Percentiles rank a stretch among this genome's conserved stretches.
phyloP scores from a whole-genome alignment of 2,329 filamentous ascomycete species.

The Botryotinia globosa region DNA sequence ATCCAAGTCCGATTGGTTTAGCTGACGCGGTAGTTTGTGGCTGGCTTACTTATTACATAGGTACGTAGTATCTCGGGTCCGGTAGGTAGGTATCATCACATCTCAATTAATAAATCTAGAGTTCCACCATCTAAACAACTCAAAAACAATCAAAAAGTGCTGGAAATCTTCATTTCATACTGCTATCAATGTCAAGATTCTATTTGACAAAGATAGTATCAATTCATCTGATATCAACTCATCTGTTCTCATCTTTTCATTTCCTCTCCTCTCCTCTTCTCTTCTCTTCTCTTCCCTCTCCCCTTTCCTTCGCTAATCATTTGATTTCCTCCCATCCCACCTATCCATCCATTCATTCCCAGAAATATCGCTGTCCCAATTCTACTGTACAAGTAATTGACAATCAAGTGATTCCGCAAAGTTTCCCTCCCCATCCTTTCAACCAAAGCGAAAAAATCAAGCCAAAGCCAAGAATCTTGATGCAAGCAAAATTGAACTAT shows the following conservation, averaged over 20 bases:
- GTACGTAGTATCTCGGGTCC: no score
- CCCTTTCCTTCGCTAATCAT: not conserved
- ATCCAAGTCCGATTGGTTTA: not conserved
- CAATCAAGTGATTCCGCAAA: slow-evolving; percentile 4
- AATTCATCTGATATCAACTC: slow-evolving; percentile 2
- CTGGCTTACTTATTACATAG: no score
- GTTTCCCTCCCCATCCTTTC: not conserved
- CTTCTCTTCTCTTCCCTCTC: no score
- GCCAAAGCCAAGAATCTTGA: slow-evolving; percentile 7
- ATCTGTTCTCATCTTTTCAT: slow-evolving; percentile 6
- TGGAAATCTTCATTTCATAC: not conserved
- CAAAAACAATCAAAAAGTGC: not conserved
- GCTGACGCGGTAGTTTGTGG: not conserved
- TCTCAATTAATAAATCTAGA: not conserved
- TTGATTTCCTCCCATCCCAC: not conserved
- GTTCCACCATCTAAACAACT: not conserved
- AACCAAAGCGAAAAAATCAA: slow-evolving; percentile 5
- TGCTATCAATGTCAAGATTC: not conserved
- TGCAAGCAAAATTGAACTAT: not conserved
- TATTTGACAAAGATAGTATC: slow-evolving; percentile 1
- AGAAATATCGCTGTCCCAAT: not conserved
- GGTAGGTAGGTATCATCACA: not conserved
- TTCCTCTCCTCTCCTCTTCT: not conserved
- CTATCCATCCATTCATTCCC: not conserved
- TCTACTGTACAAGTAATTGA: slow-evolving; percentile 14